phyloP scores from a whole-genome alignment of 2,329 filamentous ascomycete genomes.

The Fusarium setosum region DNA sequence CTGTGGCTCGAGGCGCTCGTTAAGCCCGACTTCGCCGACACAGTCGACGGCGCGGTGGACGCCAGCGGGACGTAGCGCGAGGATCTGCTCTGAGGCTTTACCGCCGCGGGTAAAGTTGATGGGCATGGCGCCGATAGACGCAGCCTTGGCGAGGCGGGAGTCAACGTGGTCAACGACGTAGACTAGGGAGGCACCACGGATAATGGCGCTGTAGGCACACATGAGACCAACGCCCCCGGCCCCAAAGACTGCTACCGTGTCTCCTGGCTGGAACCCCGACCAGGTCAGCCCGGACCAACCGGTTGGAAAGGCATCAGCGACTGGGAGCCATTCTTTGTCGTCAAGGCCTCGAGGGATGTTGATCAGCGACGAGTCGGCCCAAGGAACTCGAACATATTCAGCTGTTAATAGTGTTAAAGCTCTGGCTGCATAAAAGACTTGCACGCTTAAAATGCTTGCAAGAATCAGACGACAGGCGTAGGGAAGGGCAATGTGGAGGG shows the following conservation, averaged over 20 bases:
- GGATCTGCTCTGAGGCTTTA: conserved; percentile 26
- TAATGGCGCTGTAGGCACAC: conserved; percentile 24
- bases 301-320: conserved; percentile 18
- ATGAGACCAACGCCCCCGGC: conserved; percentile 19
- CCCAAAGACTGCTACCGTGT: conserved; percentile 26
- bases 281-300: conserved; percentile 8
- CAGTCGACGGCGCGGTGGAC: conserved; percentile 18
- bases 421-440: fast-evolving
- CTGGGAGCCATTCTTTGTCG: conserved; percentile 13
- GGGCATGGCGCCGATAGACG: conserved; percentile 21
- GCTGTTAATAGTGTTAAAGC: background rate
- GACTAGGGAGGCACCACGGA: conserved; percentile 22
- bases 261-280: conserved; percentile 19
- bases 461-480: too few relatives aligned
- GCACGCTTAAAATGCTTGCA: too few relatives aligned
- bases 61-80: conserved; percentile 6
- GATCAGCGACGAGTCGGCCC: conserved; percentile 8
- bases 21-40: conserved; percentile 15
- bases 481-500: too few relatives aligned
- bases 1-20: conserved; percentile 8
- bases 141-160: conserved; percentile 12
- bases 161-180: conserved; percentile 24
- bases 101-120: conserved; percentile 26
- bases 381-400: conserved; percentile 14
- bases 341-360: conserved; percentile 6